Percentiles rank a stretch among this genome's conserved stretches.
These are phyloP conservation scores for Epichloe scottii DNA, from an alignment of 2,329 filamentous ascomycete species.

Conservation along the genomic window DNA sequence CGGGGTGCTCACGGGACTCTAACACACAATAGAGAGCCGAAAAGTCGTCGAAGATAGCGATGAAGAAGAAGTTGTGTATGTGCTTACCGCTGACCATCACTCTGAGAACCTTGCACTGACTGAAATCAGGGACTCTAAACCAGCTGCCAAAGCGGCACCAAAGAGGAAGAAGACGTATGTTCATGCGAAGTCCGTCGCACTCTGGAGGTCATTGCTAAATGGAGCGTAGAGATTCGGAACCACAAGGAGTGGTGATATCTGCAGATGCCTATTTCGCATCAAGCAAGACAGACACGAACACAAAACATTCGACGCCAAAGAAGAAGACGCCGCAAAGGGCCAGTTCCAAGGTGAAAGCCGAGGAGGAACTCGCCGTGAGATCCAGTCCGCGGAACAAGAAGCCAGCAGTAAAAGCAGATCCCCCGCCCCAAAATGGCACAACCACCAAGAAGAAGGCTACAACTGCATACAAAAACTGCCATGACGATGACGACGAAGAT, in stretches of 20 bases:
- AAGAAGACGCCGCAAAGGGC: slow-evolving; percentile 27
- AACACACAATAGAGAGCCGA: slow-evolving; percentile 32
- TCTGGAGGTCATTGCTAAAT: not conserved
- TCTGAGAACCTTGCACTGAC: not conserved
- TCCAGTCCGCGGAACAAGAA: slow-evolving; percentile 39
- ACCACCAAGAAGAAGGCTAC: slow-evolving; percentile 29
- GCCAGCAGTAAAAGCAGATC: slow-evolving; percentile 17
- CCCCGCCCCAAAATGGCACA: slow-evolving; percentile 17
- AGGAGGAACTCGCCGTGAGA: slow-evolving; percentile 33
- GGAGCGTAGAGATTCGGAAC: slow-evolving; percentile 23
- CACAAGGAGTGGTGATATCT: slow-evolving; percentile 38
- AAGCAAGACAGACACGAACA: slow-evolving; percentile 24
- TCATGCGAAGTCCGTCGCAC: not conserved
- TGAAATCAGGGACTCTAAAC: slow-evolving; percentile 35
- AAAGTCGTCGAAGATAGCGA: slow-evolving; percentile 74
- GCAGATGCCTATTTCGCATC: slow-evolving; percentile 47
- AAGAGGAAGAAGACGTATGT: slow-evolving; percentile 45
- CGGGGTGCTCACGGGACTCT: slow-evolving; percentile 7
- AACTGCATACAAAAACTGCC: slow-evolving; percentile 27
- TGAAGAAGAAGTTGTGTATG: slow-evolving; percentile 45
- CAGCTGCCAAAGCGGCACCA: slow-evolving; percentile 32
- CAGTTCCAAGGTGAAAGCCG: slow-evolving; percentile 24
- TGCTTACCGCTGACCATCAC: not conserved
- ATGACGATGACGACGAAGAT: slow-evolving; percentile 35
- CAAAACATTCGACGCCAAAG: slow-evolving; percentile 24